phyloP scores from a whole-genome alignment of 2,329 filamentous ascomycete species.

The Aspergillus sp. region DNA sequence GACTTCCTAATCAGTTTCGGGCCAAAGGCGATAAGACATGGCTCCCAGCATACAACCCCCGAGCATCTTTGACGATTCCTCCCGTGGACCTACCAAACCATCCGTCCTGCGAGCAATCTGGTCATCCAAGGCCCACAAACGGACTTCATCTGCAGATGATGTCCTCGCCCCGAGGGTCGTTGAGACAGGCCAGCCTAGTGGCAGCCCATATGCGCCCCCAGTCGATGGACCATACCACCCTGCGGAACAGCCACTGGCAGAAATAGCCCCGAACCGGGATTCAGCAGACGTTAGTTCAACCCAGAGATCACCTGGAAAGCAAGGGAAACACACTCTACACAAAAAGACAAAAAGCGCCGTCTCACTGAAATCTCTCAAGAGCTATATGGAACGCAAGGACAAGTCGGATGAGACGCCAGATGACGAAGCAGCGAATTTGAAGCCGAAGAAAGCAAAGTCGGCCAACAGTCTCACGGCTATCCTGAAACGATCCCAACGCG shows the following conservation, averaged over 20 bases:
- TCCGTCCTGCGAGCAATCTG: slow-evolving; percentile 57
- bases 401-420: slow-evolving; percentile 35
- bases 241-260: slow-evolving; percentile 35
- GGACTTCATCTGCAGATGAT: slow-evolving; percentile 46
- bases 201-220: slow-evolving; percentile 42
- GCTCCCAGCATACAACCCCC: slow-evolving; percentile 33
- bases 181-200: slow-evolving; percentile 48
- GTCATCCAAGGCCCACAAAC: slow-evolving; percentile 52
- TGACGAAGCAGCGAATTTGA: slow-evolving; percentile 41
- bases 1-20: slow-evolving; percentile 26
- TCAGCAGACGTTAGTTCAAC: slow-evolving; percentile 25
- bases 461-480: slow-evolving; percentile 77
- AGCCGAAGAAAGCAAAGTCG: slow-evolving; percentile 74
- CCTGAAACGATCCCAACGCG: slow-evolving; percentile 72
- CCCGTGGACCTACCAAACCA: slow-evolving; percentile 38
- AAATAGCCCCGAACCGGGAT: slow-evolving; percentile 43
- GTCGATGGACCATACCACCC: slow-evolving; percentile 52
- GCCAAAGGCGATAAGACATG: slow-evolving; percentile 36
- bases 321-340: slow-evolving; percentile 44
- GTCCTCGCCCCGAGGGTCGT: slow-evolving; percentile 20
- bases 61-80: slow-evolving; percentile 42
- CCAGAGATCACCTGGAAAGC: slow-evolving; percentile 42
- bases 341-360: slow-evolving; percentile 58
- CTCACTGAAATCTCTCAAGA: slow-evolving; percentile 52
- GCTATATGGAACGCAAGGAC: slow-evolving; percentile 51